phyloP scores from a whole-genome alignment of 2,329 filamentous ascomycete species.

The Aspergillus sp. region DNA sequence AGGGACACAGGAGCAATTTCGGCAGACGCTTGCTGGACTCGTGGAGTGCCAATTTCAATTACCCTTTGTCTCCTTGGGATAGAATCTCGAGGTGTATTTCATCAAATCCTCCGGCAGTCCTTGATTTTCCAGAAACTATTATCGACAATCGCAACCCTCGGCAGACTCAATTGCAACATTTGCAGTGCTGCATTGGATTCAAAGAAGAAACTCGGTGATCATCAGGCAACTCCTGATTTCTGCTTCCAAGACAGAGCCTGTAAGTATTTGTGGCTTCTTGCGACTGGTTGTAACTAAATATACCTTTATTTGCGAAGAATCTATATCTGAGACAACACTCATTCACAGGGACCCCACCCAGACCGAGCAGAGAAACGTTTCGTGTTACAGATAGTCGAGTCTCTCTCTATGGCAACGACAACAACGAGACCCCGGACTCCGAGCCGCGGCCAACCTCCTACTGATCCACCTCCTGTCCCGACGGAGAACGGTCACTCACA shows the following conservation, averaged over 20 bases:
- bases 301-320: conserved; percentile 16
- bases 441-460: conserved; percentile 35
- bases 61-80: conserved; percentile 10
- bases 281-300: conserved; percentile 15
- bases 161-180: neutral
- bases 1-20: conserved; percentile 25
- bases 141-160: neutral
- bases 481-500: conserved; percentile 39
- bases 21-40: conserved; percentile 39
- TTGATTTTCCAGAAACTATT: neutral
- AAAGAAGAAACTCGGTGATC: neutral
- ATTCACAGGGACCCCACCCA: conserved; percentile 27
- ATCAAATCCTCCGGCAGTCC: neutral
- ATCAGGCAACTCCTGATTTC: neutral
- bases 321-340: conserved; percentile 29
- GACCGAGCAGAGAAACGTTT: conserved; percentile 19
- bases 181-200: neutral
- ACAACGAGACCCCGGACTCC: conserved; percentile 44
- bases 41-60: conserved; percentile 27
- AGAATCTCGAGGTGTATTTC: conserved; percentile 7
- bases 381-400: conserved; percentile 25
- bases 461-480: conserved; percentile 40
- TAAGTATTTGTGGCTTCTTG: conserved; percentile 11
- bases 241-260: neutral
- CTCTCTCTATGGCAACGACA: conserved; percentile 37